A percentile compares a stretch with the other conserved stretches of the same genome.
These are phyloP conservation scores for Metschnikowia bowlesiae DNA, from an alignment of 805 yeast genomes.

Conservation along the genomic window DNA sequence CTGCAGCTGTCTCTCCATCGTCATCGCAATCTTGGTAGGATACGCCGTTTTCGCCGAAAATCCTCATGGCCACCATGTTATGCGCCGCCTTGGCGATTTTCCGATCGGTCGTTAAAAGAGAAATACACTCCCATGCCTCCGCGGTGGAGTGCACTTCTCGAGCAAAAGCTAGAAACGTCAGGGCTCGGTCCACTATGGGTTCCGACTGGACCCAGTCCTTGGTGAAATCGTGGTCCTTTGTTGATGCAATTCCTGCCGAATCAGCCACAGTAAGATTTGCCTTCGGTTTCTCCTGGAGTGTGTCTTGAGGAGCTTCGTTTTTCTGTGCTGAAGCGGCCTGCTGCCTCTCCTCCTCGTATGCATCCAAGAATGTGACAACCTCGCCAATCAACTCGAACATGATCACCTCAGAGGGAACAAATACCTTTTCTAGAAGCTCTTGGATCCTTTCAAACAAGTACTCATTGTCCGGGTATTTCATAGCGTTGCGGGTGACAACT, in stretches of 20 bases:
- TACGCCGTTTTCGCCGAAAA: slow-evolving; percentile 51
- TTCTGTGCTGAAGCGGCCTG: slow-evolving; percentile 1
- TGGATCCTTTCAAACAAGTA: slow-evolving; percentile 46
- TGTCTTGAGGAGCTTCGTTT: not conserved
- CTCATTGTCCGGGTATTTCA: slow-evolving; percentile 35
- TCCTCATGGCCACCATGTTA: slow-evolving; percentile 85
- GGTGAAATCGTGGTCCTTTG: slow-evolving; percentile 40
- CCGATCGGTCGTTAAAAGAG: slow-evolving; percentile 54
- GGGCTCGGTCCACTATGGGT: slow-evolving; percentile 75
- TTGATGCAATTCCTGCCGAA: not conserved
- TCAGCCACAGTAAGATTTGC: not conserved
- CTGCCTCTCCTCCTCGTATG: slow-evolving; percentile 20
- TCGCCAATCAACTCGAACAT: slow-evolving; percentile 75
- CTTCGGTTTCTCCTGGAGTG: not conserved
- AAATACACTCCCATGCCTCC: slow-evolving; percentile 56
- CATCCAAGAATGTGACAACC: slow-evolving; percentile 45
- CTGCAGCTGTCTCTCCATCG: slow-evolving; percentile 97
- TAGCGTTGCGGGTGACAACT: slow-evolving; percentile 35
- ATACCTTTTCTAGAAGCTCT: slow-evolving; percentile 48
- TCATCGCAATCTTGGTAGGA: slow-evolving; percentile 85
- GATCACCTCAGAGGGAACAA: slow-evolving; percentile 61
- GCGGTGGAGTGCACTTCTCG: slow-evolving; percentile 57
- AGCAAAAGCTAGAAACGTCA: slow-evolving; percentile 79
- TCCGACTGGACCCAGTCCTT: slow-evolving; percentile 75
- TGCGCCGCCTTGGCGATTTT: slow-evolving; percentile 68